Base-by-base conservation (phyloP, 2,329 filamentous ascomycete species). In the Sarocladium oryzae region DNA sequence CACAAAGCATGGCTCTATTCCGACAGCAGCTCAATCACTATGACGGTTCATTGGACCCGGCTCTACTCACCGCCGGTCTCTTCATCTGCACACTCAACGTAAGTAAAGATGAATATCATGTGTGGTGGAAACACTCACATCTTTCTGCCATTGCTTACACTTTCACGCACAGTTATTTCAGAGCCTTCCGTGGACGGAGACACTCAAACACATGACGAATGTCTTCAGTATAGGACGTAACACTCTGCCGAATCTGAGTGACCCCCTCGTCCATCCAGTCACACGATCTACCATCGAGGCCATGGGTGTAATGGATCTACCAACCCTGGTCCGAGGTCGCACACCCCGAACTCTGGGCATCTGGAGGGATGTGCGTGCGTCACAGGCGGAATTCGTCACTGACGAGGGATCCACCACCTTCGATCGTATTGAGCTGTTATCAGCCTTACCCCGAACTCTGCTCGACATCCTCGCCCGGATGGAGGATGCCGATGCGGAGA, bases 401-500 rank as follows among this genome's bases (percentile, higher is more conserved):
- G 36, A 7, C 7, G 36, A 21, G n/a, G 18, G 7, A 21, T 40
- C 4, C 45, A 50, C 4, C 45, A 50, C 13, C 55, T 56, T n/a
- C 20, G 43, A 32, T 21, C n/a, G 5, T 11, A 45, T 63, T 1
- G 64, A 67, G 43, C 53, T 53, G 2, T 51, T 63, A 2, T 58
- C 61, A 4, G 62, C 62, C 1, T 15, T 64, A 4, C 62, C 62
- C 1, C 57, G 62, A 9, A 55, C 53, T 13, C 55, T 64, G 0
- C 52, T 64, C 1, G 62, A 64, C 30, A 56, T 64, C 6, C 54
- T 64, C 18, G 58, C 55, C 2, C 49, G 53, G 5, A 53, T 64
- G 1, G 48, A 52, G 2, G 23, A 41, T 11, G 30, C 51, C 3
- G 50, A 53, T 8, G 51, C 55, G 2, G 62, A 64, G 30, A 28